These are phyloP conservation scores for Dendrobium nobile DNA, from an alignment of 106 monocot genomes.

Conservation along the genomic window DNA sequence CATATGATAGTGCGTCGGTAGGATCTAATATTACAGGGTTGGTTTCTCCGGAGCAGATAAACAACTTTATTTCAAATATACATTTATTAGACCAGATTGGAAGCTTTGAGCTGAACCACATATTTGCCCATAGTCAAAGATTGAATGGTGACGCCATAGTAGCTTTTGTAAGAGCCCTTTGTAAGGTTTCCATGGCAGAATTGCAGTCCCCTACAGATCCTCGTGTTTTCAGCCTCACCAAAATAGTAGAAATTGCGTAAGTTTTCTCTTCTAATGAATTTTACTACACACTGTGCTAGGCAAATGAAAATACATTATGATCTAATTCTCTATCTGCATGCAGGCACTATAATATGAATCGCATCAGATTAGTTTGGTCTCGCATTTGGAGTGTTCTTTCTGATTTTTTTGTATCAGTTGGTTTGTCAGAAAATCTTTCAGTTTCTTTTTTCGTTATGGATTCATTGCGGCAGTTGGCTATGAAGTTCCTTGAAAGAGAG, in stretches of 20 bases:
- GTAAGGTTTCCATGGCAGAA: constrained; percentile 90
- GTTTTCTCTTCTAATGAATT: not conserved
- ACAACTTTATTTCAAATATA: constrained; percentile 83
- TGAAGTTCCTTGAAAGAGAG: constrained; percentile 96
- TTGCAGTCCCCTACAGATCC: constrained; percentile 94
- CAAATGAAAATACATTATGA: not conserved
- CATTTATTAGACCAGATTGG: constrained; percentile 92
- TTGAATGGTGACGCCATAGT: constrained; percentile 97
- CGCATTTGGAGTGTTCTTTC: constrained; percentile 94
- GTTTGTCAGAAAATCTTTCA: constrained; percentile 87
- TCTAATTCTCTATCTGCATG: constrained; percentile 13
- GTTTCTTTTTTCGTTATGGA: constrained; percentile 99
- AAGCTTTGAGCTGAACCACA: constrained; percentile 87
- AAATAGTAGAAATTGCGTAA: constrained; percentile 99
- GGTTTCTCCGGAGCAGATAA: constrained; percentile 89
- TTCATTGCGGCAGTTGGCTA: constrained; percentile 81
- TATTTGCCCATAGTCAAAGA: constrained; percentile 93
- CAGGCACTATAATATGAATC: constrained; percentile 99
- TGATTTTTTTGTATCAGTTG: constrained; percentile 91
- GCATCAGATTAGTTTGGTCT: constrained; percentile 94
- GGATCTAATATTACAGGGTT: constrained; percentile 49
- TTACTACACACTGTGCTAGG: not conserved
- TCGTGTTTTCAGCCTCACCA: constrained; percentile 90
- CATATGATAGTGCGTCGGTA: constrained; percentile 77
- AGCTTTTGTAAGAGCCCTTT: constrained; percentile 95